Evolutionary conservation across 192 early-diverging fungal genomes (phyloP), one percentile per base, ranked within the genome.

Genomic region (Coemansia sp.): DNA sequence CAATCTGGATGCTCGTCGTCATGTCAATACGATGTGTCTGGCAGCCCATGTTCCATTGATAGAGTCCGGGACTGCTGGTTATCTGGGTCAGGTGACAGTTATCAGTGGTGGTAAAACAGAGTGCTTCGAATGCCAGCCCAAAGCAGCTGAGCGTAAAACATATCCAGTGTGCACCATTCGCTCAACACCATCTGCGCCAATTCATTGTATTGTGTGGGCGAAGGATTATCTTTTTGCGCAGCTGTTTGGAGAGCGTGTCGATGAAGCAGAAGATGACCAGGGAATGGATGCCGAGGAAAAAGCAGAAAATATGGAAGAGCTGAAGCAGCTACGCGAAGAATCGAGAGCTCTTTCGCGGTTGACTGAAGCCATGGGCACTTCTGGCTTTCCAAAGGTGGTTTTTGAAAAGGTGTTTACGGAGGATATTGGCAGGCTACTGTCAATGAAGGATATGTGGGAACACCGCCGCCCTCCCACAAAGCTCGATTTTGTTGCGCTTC

Each of bases 141-240:
- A 95, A 64, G 86, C 90, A 1, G 89, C 85, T 2, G 80, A 82
- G 60, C 89, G 89, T 56, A 95, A 88, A 61, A 94, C 96, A 0
- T 97, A 91, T 61, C 92, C 97, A 19, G 92, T 98, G 6, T 99
- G 97, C 73, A 99, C 97, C 6, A 98, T 99, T 68, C 87, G 97
- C 36, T 93, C 91, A 30, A 99, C 97, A 5, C 97, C 97, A 0
- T 91, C 86, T 51, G 87, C 89, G 25, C 93, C 97, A 17, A 94
- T 99, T 51, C 97, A 99, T 71, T 98, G 96, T 66, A 94, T 99
- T 66, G 96, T 98, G 25, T 99, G 97, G 97, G 93, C 96, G 66
- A 99, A 99, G 76, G 92, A 88, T 66, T 99, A 95, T 76, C 83
- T 98, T 31, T 98, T 98, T 74, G 88, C 82, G 67, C 90, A 85